Conservation (phyloP, 2,329 filamentous ascomycete genomes). For the Aureobasidium uvarum region DNA sequence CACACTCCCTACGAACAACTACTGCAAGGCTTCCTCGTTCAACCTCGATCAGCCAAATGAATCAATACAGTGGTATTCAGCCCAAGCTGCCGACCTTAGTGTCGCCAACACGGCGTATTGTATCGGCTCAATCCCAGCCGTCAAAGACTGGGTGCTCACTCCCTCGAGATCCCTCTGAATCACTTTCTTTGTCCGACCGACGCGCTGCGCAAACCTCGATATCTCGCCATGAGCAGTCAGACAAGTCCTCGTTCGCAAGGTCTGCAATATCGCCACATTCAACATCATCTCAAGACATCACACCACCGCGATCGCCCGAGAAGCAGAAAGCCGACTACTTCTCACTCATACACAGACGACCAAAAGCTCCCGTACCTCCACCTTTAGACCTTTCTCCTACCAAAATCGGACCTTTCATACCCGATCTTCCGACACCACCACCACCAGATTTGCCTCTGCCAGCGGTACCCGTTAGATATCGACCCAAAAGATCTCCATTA, state of each 20-base stretch:
- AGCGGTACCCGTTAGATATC: not conserved
- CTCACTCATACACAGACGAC: not conserved
- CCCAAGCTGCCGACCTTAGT: not conserved
- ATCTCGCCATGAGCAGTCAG: no score
- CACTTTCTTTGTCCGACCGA: not conserved
- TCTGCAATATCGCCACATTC: not conserved
- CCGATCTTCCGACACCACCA: conserved; percentile 6
- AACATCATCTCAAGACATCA: not conserved
- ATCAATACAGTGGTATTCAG: no score
- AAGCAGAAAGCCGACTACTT: not conserved
- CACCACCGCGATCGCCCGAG: not conserved
- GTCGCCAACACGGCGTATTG: not conserved
- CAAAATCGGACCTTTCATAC: not conserved
- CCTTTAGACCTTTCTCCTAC: not conserved
- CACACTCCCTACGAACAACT: not conserved
- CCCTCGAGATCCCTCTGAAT: not conserved
- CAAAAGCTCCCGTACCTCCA: not conserved
- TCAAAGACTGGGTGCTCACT: not conserved
- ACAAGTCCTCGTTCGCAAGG: not conserved
- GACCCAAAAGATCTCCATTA: not conserved
- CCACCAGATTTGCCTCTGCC: not conserved
- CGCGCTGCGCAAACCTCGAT: not conserved
- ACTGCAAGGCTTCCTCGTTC: not conserved
- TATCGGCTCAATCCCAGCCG: not conserved
- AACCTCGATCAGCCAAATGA: not conserved